phyloP scores from a whole-genome alignment of 768 basidiomycete species.

The Lactarius hatsudake region DNA sequence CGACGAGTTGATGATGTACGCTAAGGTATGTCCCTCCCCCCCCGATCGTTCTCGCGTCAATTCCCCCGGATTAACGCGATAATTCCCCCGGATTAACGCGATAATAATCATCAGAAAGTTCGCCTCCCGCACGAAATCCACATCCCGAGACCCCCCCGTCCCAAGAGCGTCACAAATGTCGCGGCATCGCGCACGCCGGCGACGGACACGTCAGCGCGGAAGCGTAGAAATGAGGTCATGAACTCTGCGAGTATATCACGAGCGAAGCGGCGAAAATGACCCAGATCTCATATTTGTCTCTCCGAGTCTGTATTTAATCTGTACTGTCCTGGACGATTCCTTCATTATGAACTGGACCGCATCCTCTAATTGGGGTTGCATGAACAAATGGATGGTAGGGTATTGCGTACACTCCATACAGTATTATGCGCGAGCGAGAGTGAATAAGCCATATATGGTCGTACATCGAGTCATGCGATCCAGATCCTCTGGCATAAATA shows the following conservation, averaged over 20 bases:
- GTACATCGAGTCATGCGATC: slow-evolving; percentile 11
- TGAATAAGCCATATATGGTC: slow-evolving; percentile 14
- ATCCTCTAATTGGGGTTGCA: not conserved
- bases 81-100: slow-evolving; percentile 44
- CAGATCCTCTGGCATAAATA: slow-evolving; percentile 7
- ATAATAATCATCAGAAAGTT: slow-evolving; percentile 43
- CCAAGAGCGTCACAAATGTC: slow-evolving; percentile 20
- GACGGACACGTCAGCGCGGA: slow-evolving; percentile 12
- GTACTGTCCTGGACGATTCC: not conserved
- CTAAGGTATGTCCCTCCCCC: slow-evolving; percentile 42
- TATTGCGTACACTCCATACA: not conserved
- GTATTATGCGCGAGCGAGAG: not conserved
- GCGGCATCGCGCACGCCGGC: slow-evolving; percentile 6
- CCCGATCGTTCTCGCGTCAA: not conserved
- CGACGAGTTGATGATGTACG: slow-evolving; percentile 60
- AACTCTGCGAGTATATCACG: not conserved
- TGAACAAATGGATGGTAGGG: not conserved
- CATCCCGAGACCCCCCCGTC: slow-evolving; percentile 1
- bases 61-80: slow-evolving; percentile 35
- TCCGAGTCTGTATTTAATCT: slow-evolving; percentile 7
- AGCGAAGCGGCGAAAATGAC: slow-evolving; percentile 23
- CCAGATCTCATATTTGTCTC: not conserved
- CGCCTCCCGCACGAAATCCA: slow-evolving; percentile 32
- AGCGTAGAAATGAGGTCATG: slow-evolving; percentile 14
- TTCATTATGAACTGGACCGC: not conserved